Evolutionary conservation across 805 yeast species (phyloP).

Genomic region (Metschnikowia kunwiensis): DNA sequence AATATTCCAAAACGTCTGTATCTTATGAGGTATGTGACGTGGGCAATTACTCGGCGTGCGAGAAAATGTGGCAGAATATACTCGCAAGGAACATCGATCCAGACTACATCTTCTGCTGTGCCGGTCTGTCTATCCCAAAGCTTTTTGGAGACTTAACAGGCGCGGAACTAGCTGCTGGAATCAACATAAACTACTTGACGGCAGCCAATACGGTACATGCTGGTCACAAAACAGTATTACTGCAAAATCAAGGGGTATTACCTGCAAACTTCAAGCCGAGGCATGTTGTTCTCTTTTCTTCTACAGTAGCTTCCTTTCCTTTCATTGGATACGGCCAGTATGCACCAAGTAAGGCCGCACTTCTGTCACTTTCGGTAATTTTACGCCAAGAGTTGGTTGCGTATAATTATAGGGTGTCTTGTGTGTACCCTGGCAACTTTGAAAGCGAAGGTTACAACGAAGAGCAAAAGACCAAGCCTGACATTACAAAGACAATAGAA

Average conservation of each 20-base stretch:
- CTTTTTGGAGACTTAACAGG: constrained; percentile 65
- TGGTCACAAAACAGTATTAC: constrained; percentile 43
- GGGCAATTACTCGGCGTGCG: constrained; percentile 51
- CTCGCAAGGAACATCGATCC: constrained; percentile 42
- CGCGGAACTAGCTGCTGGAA: constrained; percentile 57
- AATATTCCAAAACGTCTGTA: not conserved
- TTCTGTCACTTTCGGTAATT: constrained; percentile 69
- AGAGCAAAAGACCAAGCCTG: constrained; percentile 84
- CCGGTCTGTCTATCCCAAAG: constrained; percentile 82
- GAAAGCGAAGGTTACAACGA: constrained; percentile 79
- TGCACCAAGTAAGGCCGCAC: constrained; percentile 84
- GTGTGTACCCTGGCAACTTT: constrained; percentile 87
- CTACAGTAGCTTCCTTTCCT: constrained; percentile 79
- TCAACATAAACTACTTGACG: constrained; percentile 68
- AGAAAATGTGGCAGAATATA: constrained; percentile 39
- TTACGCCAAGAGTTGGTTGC: constrained; percentile 78
- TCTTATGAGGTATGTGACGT: constrained; percentile 62
- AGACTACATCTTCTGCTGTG: constrained; percentile 79
- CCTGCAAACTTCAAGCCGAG: constrained; percentile 38
- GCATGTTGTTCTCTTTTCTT: constrained; percentile 60
- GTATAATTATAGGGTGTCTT: constrained; percentile 64
- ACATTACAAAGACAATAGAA: constrained; percentile 75
- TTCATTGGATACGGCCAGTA: constrained; percentile 90
- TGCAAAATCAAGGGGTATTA: constrained; percentile 12
- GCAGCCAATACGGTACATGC: constrained; percentile 71